Percentiles rank a stretch among this genome's conserved stretches.
phyloP scores from a whole-genome alignment of 192 early-diverging fungal species.

The Coemansia sp. region DNA sequence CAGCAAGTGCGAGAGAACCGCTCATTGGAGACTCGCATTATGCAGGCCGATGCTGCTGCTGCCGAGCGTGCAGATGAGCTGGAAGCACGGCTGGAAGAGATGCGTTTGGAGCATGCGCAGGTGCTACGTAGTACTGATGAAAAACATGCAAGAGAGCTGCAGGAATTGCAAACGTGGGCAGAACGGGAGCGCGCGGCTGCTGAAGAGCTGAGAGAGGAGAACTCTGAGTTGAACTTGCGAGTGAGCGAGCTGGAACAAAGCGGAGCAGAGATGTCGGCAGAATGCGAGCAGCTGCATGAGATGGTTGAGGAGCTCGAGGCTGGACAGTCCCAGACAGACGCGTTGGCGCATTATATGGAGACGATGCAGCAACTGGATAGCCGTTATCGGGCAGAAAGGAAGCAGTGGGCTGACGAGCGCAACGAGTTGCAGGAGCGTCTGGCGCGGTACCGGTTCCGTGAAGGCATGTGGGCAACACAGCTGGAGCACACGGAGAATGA shows the following conservation, averaged over 20 bases:
- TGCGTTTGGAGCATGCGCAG: constrained; percentile 8
- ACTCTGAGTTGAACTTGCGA: constrained; percentile 11
- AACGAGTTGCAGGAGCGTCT: constrained; percentile 16
- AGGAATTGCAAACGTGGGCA: background rate
- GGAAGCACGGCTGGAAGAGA: constrained; percentile 11
- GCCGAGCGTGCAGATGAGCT: constrained; percentile 9
- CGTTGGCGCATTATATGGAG: constrained; percentile 24
- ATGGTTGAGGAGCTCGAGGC: constrained; percentile 12
- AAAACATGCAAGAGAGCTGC: background rate
- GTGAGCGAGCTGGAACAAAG: constrained; percentile 11
- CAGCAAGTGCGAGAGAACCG: background rate
- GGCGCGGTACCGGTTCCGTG: constrained; percentile 29
- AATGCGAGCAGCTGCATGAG: constrained; percentile 18
- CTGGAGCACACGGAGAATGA: constrained; percentile 12
- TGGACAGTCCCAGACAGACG: constrained; percentile 4
- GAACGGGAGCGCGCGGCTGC: constrained; percentile 8
- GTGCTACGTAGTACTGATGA: too few relatives aligned
- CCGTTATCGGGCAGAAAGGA: constrained; percentile 25
- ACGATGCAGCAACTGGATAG: constrained; percentile 28
- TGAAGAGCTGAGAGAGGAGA: constrained; percentile 21
- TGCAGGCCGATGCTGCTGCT: too few relatives aligned
- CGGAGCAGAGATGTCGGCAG: constrained; percentile 13
- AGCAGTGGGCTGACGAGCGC: constrained; percentile 36
- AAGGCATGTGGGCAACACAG: constrained; percentile 22
- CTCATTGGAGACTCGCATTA: too few relatives aligned